Conservation (phyloP, 1,284 basidiomycete species). For the Ustilago cynodontis region DNA sequence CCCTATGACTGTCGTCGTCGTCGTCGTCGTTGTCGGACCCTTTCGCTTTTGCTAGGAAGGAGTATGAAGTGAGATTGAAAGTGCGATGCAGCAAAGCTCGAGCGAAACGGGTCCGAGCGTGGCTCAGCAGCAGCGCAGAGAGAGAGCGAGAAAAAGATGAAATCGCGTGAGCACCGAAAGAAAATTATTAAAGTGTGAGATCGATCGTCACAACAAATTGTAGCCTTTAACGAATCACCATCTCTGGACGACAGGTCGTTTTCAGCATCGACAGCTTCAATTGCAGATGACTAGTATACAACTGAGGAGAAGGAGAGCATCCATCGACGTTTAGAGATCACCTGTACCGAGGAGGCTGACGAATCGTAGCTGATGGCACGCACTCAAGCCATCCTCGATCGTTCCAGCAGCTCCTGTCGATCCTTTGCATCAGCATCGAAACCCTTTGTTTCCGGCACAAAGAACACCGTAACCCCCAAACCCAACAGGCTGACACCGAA, state of each 20-base stretch:
- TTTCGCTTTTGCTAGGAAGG: background rate
- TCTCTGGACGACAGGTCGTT: too few species aligned
- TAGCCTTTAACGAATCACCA: too few species aligned
- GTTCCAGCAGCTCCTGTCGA: conserved; percentile 46
- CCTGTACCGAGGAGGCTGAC: background rate
- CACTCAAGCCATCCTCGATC: conserved; percentile 27
- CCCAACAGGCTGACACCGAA: conserved; percentile 52
- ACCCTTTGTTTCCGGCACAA: conserved; percentile 55
- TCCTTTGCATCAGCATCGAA: conserved; percentile 59
- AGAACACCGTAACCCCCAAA: conserved; percentile 38
- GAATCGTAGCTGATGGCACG: too few species aligned
- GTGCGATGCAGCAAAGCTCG: conserved; percentile 9
- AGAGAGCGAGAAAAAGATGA: background rate
- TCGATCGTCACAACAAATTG: background rate
- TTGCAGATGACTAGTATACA: too few species aligned
- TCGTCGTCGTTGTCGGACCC: conserved; percentile 13
- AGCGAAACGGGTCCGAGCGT: conserved; percentile 40
- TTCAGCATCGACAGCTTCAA: too few species aligned
- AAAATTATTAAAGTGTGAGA: background rate
- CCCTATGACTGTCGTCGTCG: conserved; percentile 13
- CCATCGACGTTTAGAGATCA: background rate
- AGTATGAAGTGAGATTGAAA: conserved; percentile 1
- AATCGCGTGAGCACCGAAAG: conserved; percentile 1
- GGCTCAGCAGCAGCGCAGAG: background rate
- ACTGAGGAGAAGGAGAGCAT: background rate